Percentiles rank a stretch among this genome's conserved stretches.
Conservation (phyloP, 2,329 filamentous ascomycete genomes). For the Pseudocercospora crystallina region DNA sequence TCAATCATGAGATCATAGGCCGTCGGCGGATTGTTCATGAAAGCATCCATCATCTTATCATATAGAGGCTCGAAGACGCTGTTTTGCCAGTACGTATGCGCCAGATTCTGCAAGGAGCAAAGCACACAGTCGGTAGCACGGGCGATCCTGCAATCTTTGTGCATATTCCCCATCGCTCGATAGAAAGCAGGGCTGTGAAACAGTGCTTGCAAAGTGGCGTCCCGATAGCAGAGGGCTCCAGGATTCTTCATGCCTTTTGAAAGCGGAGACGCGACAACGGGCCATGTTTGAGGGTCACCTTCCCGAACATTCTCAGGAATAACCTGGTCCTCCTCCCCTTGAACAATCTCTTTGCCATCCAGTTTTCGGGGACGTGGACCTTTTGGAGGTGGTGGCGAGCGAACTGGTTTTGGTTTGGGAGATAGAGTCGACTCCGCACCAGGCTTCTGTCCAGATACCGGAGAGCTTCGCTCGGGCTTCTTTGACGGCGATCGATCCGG, state of each 20-base stretch:
- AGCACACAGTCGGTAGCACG: slow-evolving; percentile 1
- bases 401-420: no score
- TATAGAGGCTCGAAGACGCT: not conserved
- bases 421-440: no score
- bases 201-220: slow-evolving; percentile 14
- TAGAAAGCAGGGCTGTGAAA: slow-evolving; percentile 18
- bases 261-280: not conserved
- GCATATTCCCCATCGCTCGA: slow-evolving; percentile 10
- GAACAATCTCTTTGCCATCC: no score
- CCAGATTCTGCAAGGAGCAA: slow-evolving; percentile 12
- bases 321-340: no score
- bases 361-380: no score
- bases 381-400: no score
- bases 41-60: not conserved
- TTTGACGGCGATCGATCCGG: no score
- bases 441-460: no score
- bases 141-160: slow-evolving; percentile 6
- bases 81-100: not conserved
- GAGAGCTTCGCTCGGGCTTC: no score
- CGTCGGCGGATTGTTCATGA: not conserved
- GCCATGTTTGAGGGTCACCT: not conserved
- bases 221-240: slow-evolving; percentile 14
- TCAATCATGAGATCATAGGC: not conserved
- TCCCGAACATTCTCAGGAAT: no score
- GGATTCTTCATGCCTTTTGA: slow-evolving; percentile 19